A percentile compares a stretch with the other conserved stretches of the same genome.
Conservation (phyloP, 768 basidiomycete species). For the Astraeus odoratus region DNA sequence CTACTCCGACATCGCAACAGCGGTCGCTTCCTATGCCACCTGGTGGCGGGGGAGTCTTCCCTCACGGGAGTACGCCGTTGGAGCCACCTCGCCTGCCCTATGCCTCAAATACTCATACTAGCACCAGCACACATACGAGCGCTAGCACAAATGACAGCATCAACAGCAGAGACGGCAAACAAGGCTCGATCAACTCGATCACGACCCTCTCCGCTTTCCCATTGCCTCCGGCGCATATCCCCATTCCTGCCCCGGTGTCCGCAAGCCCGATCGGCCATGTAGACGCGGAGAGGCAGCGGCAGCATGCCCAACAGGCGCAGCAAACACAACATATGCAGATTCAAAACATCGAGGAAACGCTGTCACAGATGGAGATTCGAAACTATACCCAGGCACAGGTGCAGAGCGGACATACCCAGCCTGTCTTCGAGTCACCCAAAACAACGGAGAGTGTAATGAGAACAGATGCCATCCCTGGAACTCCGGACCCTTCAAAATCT, state of each 20-base stretch:
- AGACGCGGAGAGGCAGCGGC: conserved; percentile 20
- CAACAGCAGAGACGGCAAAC: conserved; percentile 10
- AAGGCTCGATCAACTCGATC: conserved; percentile 39
- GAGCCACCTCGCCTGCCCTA: conserved; percentile 24
- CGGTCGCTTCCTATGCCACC: conserved; percentile 20
- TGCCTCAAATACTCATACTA: background rate
- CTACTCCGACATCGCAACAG: conserved; percentile 10
- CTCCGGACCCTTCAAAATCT: conserved; percentile 1
- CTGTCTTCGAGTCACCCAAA: conserved; percentile 18
- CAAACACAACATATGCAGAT: conserved; percentile 8
- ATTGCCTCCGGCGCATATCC: conserved; percentile 64
- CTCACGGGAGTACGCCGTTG: background rate
- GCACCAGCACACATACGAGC: background rate
- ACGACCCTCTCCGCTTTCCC: conserved; percentile 71
- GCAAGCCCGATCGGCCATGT: conserved; percentile 11
- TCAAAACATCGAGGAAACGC: conserved; percentile 12
- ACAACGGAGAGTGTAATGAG: conserved; percentile 3
- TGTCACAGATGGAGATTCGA: conserved; percentile 16
- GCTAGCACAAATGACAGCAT: background rate
- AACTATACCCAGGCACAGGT: background rate
- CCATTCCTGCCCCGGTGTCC: conserved; percentile 40
- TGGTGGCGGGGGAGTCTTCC: background rate
- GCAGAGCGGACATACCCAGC: conserved; percentile 1
- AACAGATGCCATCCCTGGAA: conserved; percentile 2
- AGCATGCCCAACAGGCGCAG: background rate